These are phyloP conservation scores for Clarireedia homoeocarpa DNA, from an alignment of 2,329 filamentous ascomycete species.

Conservation along the genomic window DNA sequence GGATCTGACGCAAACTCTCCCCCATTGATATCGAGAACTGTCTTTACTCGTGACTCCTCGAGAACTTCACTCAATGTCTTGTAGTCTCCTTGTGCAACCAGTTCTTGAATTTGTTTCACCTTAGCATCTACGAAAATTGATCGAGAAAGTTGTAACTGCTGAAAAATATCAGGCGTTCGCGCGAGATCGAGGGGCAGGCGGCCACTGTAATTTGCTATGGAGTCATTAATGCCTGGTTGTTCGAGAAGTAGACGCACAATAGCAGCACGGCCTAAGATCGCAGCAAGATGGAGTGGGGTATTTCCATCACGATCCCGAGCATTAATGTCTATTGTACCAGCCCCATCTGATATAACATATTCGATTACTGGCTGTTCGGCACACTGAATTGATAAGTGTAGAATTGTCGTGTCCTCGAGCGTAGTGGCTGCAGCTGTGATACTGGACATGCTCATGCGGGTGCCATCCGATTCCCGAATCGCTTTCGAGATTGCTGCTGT, in stretches of 20 bases:
- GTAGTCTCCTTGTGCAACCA: slow-evolving; percentile 68
- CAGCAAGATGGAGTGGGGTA: slow-evolving; percentile 83
- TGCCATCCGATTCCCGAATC: slow-evolving; percentile 54
- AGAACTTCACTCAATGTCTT: slow-evolving; percentile 70
- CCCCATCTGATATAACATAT: slow-evolving; percentile 77
- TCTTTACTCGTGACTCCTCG: slow-evolving; percentile 78
- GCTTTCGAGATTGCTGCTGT: slow-evolving; percentile 83
- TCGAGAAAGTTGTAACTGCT: slow-evolving; percentile 82
- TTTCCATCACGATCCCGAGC: slow-evolving; percentile 89
- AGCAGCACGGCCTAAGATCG: slow-evolving; percentile 68
- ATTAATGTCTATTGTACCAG: slow-evolving; percentile 69
- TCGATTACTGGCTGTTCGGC: slow-evolving; percentile 89
- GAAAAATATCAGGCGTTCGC: slow-evolving; percentile 89
- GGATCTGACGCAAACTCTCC: slow-evolving; percentile 80
- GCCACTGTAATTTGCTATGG: slow-evolving; percentile 74
- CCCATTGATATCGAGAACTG: slow-evolving; percentile 84
- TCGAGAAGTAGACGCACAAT: slow-evolving; percentile 80
- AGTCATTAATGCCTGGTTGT: slow-evolving; percentile 78
- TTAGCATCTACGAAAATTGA: slow-evolving; percentile 86
- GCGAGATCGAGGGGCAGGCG: slow-evolving; percentile 83
- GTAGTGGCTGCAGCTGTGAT: slow-evolving; percentile 31
- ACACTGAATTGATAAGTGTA: slow-evolving; percentile 93
- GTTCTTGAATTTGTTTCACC: slow-evolving; percentile 72
- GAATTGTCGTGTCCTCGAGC: slow-evolving; percentile 77
- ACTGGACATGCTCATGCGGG: slow-evolving; percentile 36